These are phyloP conservation scores for Luffa aegyptiaca DNA, from an alignment of 306 rosid genomes.

Conservation along the genomic window DNA sequence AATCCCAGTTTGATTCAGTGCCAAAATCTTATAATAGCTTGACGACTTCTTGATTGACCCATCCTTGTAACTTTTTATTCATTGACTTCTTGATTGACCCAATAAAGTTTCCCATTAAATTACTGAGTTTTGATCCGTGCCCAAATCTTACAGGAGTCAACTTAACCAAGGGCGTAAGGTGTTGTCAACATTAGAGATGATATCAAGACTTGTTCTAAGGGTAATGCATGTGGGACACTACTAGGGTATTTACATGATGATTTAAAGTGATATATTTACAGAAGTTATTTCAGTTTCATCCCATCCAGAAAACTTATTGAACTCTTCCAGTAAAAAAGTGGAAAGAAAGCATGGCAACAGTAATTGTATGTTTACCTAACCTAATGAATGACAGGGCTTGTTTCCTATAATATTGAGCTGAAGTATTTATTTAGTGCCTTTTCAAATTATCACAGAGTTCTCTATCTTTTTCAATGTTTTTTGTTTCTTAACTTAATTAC, in stretches of 20 bases:
- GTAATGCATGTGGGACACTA: conserved; percentile 27
- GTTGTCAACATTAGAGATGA: conserved; percentile 60
- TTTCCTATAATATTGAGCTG: not conserved
- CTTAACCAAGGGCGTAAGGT: conserved; percentile 85
- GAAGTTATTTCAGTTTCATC: not conserved
- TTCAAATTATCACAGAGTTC: not conserved
- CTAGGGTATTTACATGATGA: not conserved
- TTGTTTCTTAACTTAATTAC: not conserved
- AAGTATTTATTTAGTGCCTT: not conserved
- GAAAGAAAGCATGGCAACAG: not conserved
- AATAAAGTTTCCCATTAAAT: not conserved
- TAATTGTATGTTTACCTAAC: not conserved
- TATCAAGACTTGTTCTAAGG: conserved; percentile 67
- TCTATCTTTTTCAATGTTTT: not conserved
- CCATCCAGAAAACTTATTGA: not conserved
- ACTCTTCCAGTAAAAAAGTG: not conserved
- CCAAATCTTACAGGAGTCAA: conserved; percentile 54
- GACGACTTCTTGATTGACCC: not conserved
- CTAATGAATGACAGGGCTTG: not conserved
- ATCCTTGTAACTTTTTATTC: no score
- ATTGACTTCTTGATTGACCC: not conserved
- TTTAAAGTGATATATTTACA: not conserved
- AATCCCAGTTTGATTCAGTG: not conserved
- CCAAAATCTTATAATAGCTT: not conserved
- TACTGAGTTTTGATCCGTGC: conserved; percentile 19